Evolutionary conservation across 225 moss, liverwort and hornwort species (phyloP).

Genomic region (Rhytidiadelphus loreus): DNA sequence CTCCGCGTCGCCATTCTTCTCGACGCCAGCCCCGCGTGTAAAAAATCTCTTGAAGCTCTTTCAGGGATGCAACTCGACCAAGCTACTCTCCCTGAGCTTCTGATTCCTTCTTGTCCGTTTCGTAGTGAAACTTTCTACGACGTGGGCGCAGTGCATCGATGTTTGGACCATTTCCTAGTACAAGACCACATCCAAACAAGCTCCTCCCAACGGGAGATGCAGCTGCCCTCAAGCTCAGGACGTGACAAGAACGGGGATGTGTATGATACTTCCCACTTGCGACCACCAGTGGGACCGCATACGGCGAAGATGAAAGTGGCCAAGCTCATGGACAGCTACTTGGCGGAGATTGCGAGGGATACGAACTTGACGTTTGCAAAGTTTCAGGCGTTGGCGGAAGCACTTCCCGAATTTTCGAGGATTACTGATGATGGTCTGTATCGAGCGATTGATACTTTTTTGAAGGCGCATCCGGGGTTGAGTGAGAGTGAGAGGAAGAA

Average conservation of each 20-base stretch:
- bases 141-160: constrained; percentile 66
- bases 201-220: not conserved
- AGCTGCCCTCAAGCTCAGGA: constrained; percentile 10
- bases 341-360: constrained; percentile 79
- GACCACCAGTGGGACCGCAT: constrained; percentile 42
- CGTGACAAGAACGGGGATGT: constrained; percentile 40
- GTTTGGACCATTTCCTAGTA: constrained; percentile 58
- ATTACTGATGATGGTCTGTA: constrained; percentile 82
- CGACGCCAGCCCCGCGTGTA: constrained; percentile 18
- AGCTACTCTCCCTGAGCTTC: constrained; percentile 55
- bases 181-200: constrained; percentile 40
- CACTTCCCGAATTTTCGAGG: constrained; percentile 68
- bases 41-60: constrained; percentile 51
- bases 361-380: constrained; percentile 41
- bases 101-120: constrained; percentile 55
- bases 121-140: constrained; percentile 50
- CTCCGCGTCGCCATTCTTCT: constrained; percentile 57
- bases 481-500: constrained; percentile 74
- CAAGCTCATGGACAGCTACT: constrained; percentile 79
- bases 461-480: constrained; percentile 73
- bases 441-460: constrained; percentile 83
- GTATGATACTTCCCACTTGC: constrained; percentile 9
- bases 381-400: constrained; percentile 80
- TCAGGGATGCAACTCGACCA: constrained; percentile 76
- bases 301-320: constrained; percentile 83